Base-by-base conservation (phyloP, 2,329 filamentous ascomycete genomes). In the Stachybotrys elegans region DNA sequence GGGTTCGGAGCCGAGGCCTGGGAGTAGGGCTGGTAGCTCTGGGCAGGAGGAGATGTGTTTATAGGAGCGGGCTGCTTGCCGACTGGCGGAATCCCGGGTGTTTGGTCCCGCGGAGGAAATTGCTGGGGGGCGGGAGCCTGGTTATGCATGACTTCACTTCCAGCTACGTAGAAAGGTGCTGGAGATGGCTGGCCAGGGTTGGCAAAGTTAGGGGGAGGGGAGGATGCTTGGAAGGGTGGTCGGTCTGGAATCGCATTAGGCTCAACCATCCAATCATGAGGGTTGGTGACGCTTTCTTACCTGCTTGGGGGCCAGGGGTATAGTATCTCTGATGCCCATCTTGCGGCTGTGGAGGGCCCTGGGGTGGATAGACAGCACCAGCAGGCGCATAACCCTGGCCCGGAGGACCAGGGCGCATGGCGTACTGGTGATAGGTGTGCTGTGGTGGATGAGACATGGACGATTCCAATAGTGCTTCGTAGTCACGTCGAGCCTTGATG, bases 401-500 rank as follows among this genome's bases (percentile, higher is more conserved):
- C n/a, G 57, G 58, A 35, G 66, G 62, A n/a, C 60, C 68, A 12
- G 76, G 76, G 23, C 76, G 71, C 66, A 81, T 71, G 35, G 72
- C 69, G 51, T 82, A 82, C 53, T 88, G 82, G 55, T 86, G 84
- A 61, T 92, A 93, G 52, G 76, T 81, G 38, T 84, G 81, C 58
- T 88, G 86, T 42, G 87, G 82, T n/a, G 91, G 86, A 54, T 96
- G 92, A 1, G 91, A 83, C 92, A 98, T 97, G 44, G 92, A 97
- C 16, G 88, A 86, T 66, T 98, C 93, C 17, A 98, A 74, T n/a
- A 98, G 76, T 22, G 88, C 84, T 68, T 98, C 93, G 63, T 98
- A 98, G 67, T 98, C 93, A 57, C 92, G 81, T 51, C 93, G 84
- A 37, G 93, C 93, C 68, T 98, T 98, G 75, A 98, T 97, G 66